Percentiles rank a stretch among this genome's conserved stretches.
Conservation (phyloP, 768 basidiomycete species). For the Serendipita sp. region DNA sequence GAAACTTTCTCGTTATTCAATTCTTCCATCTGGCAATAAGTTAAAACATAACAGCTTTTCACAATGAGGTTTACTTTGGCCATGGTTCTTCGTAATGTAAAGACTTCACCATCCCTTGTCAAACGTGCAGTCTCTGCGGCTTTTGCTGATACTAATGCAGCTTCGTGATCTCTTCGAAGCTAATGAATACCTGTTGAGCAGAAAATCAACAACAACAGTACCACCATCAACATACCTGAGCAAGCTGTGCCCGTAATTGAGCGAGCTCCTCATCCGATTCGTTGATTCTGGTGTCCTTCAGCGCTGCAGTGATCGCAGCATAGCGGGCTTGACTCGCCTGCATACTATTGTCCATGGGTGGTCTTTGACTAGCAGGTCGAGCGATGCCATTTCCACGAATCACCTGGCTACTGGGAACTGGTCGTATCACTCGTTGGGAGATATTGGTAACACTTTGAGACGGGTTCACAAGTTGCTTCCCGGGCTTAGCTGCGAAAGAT, state of each 20-base stretch:
- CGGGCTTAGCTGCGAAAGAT: background rate
- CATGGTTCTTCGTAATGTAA: conserved; percentile 44
- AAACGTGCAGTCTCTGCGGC: conserved; percentile 35
- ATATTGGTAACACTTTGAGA: background rate
- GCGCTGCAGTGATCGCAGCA: conserved; percentile 1
- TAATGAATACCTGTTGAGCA: conserved; percentile 15
- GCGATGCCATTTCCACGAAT: background rate
- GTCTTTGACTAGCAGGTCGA: background rate
- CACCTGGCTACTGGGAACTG: background rate
- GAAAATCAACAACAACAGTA: background rate
- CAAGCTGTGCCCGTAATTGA: background rate
- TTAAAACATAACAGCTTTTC: background rate
- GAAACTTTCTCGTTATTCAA: conserved; percentile 37
- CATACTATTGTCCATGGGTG: background rate
- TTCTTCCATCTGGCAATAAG: conserved; percentile 35
- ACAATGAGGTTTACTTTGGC: conserved; percentile 36
- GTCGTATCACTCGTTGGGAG: background rate
- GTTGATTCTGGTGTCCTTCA: background rate
- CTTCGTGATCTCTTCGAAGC: conserved; percentile 36
- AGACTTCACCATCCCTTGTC: conserved; percentile 55
- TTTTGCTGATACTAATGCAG: conserved; percentile 30
- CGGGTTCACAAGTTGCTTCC: background rate
- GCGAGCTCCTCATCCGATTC: background rate
- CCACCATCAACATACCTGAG: conserved; percentile 1
- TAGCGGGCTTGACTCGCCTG: background rate